phyloP scores from a whole-genome alignment of 768 basidiomycete species.

The Fomitopsis serialis region DNA sequence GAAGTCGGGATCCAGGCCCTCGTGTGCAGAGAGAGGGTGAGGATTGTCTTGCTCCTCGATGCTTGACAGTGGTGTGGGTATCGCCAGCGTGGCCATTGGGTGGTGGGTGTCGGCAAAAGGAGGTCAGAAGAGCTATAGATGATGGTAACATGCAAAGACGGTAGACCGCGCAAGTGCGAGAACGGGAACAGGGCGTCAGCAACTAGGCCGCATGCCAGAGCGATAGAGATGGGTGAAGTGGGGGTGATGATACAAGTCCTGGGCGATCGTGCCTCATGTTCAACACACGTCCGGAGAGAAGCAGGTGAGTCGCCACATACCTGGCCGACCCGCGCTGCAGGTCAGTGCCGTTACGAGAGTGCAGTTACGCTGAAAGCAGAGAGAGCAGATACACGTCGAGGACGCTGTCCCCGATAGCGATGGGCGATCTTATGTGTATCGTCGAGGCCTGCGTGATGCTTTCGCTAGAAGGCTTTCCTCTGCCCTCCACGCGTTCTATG shows the following conservation, averaged over 20 bases:
- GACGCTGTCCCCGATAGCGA: background rate
- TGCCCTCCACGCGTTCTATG: background rate
- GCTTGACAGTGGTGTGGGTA: constrained; percentile 11
- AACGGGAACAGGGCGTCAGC: background rate
- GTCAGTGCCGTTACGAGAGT: background rate
- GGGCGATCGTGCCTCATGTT: constrained; percentile 53
- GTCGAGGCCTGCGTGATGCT: background rate
- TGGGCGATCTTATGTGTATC: background rate
- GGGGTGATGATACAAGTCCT: constrained; percentile 9
- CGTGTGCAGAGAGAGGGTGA: constrained; percentile 17
- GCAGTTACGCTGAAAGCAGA: background rate
- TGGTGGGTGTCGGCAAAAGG: background rate
- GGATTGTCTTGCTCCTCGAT: constrained; percentile 7
- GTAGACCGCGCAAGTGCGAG: background rate
- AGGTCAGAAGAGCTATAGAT: background rate
- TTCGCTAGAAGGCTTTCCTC: background rate
- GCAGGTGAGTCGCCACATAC: constrained; percentile 6
- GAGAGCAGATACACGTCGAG: background rate
- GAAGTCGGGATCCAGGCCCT: constrained; percentile 54
- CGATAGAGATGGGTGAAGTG: background rate
- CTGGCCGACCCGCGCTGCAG: background rate
- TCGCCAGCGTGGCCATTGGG: constrained; percentile 4
- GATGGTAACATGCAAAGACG: background rate
- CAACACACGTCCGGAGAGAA: constrained; percentile 41
- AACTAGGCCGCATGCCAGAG: background rate